Evolutionary conservation across 257 asterid species (phyloP).

Genomic region (Gentiana macrophylla): DNA sequence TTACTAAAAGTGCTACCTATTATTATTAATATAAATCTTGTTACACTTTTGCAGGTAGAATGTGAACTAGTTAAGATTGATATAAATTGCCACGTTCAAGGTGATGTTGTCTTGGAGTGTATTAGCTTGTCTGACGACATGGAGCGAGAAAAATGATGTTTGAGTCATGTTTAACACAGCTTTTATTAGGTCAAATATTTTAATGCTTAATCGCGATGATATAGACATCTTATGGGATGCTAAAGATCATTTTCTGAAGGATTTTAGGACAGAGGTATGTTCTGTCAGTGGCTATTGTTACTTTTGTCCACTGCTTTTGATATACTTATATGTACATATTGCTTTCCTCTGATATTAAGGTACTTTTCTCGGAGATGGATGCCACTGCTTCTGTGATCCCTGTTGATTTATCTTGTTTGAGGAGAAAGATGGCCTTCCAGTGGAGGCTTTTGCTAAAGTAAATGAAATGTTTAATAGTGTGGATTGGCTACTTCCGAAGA

Average conservation of each 20-base stretch:
- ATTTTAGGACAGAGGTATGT: constrained; percentile 85
- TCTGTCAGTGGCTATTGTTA: constrained; percentile 8
- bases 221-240: constrained; percentile 79
- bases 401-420: constrained; percentile 63
- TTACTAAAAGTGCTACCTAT: neutral
- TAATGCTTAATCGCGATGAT: constrained; percentile 82
- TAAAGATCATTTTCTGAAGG: constrained; percentile 74
- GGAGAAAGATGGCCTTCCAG: constrained; percentile 95
- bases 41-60: constrained; percentile 56
- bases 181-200: constrained; percentile 84
- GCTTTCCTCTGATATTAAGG: constrained; percentile 35
- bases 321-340: neutral
- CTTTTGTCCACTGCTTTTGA: constrained; percentile 6
- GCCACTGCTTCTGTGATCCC: constrained; percentile 53
- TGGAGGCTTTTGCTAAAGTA: constrained; percentile 87
- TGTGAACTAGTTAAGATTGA: constrained; percentile 78
- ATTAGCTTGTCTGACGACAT: constrained; percentile 63
- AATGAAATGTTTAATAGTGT: constrained; percentile 80
- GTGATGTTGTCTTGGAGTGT: constrained; percentile 93
- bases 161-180: constrained; percentile 92
- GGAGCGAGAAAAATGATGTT: constrained; percentile 81
- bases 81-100: constrained; percentile 79
- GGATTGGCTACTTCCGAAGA: constrained; percentile 74
- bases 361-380: constrained; percentile 91
- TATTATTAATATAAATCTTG: constrained; percentile 2